Evolutionary conservation across 1,284 basidiomycete genomes (phyloP), one percentile per base, ranked within the genome.

Genomic region (Irpex sp.): DNA sequence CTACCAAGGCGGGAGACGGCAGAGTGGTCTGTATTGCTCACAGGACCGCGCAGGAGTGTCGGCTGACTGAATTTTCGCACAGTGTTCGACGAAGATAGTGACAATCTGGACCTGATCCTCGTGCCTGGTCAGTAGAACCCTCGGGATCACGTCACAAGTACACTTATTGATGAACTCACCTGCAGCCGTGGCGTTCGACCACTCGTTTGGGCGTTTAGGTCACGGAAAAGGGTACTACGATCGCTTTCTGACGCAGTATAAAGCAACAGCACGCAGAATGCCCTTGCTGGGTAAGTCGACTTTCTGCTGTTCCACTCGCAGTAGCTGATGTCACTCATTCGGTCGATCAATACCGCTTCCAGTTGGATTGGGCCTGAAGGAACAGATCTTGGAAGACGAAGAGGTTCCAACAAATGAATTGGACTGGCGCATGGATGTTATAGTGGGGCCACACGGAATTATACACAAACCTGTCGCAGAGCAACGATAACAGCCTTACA

Each of bases 141-240:
- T 21, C 39, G 58, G 36, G 36, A 49, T 59, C 51, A 59, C 56
- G 39, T 62, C 54, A 55, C 58, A 31, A 51, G 59, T 47, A 60
- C 60, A 26, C 26, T 56, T 54, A 47, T 47, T 50, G 46, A 47
- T 50, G 49, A 35, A 55, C 53, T 55, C 17, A 46, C 56, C 49
- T 26, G 49, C 63, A 90, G 90, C 88, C 37, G 83, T 93, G 58
- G 90, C 88, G n/a, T 93, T 92, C 68, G 90, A 92, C 75, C 78
- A 75, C 57, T 81, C 81, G n/a, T 72, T 88, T 62, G 85, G 85
- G 60, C 86, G 90, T 37, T 79, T 93, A 26, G 91, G 90, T 5
- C 89, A 92, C 68, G 90, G 90, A 46, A 92, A 90, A 74, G 90
- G 91, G 5, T 92, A 89, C 75, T 93, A 93, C 68, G 90, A 93